phyloP scores from a whole-genome alignment of 2,329 filamentous ascomycete species.

The Cadophora malorum region DNA sequence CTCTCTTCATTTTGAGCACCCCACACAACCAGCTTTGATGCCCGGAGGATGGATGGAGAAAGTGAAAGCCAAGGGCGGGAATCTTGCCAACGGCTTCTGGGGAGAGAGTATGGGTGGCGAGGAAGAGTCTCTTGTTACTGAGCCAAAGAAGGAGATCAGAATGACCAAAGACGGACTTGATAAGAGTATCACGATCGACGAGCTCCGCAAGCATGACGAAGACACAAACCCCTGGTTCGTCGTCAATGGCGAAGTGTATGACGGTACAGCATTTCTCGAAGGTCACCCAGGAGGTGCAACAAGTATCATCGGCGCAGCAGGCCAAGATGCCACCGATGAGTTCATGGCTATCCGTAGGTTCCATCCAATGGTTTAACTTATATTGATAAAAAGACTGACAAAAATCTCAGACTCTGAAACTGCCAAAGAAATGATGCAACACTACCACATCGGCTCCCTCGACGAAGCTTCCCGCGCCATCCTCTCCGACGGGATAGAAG shows the following conservation, averaged over 20 bases:
- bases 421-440: constrained; percentile 86
- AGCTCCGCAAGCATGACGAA: constrained; percentile 71
- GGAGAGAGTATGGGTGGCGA: constrained; percentile 71
- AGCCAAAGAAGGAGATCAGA: constrained; percentile 68
- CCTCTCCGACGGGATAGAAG: constrained; percentile 55
- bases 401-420: constrained; percentile 80
- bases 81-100: constrained; percentile 84
- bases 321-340: constrained; percentile 82
- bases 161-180: constrained; percentile 76
- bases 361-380: background rate
- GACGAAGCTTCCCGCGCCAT: constrained; percentile 62
- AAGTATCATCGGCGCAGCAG: constrained; percentile 84
- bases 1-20: constrained; percentile 81
- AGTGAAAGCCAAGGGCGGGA: constrained; percentile 81
- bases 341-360: constrained; percentile 88
- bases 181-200: constrained; percentile 69
- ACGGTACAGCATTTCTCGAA: constrained; percentile 80
- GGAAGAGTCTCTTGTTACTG: constrained; percentile 53
- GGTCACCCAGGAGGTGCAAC: constrained; percentile 86
- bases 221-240: constrained; percentile 83
- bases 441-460: constrained; percentile 84
- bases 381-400: constrained; percentile 39
- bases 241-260: constrained; percentile 86
- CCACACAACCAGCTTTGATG: constrained; percentile 79
- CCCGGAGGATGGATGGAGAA: constrained; percentile 93